Conservation (phyloP, 768 basidiomycete genomes). For the Megacollybia marginata region DNA sequence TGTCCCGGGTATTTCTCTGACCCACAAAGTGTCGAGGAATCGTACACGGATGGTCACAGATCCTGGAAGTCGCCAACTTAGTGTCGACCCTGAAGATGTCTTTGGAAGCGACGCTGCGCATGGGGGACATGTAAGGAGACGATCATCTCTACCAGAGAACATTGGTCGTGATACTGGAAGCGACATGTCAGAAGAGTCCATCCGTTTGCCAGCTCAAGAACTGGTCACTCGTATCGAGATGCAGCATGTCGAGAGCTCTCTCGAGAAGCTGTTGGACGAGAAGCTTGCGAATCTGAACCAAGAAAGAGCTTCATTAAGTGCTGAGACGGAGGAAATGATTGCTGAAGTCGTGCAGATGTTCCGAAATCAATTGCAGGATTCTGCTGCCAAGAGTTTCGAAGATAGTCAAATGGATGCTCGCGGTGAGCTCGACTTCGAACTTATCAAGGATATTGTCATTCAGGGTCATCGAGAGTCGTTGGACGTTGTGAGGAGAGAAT, state of each 20-base stretch:
- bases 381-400: slow-evolving; percentile 47
- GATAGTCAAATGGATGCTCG: slow-evolving; percentile 64
- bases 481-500: slow-evolving; percentile 48
- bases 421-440: slow-evolving; percentile 72
- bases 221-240: slow-evolving; percentile 50
- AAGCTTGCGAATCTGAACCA: slow-evolving; percentile 43
- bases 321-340: slow-evolving; percentile 55
- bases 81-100: slow-evolving; percentile 29
- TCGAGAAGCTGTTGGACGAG: slow-evolving; percentile 62
- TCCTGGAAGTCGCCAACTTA: slow-evolving; percentile 28
- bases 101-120: slow-evolving; percentile 19
- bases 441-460: slow-evolving; percentile 63
- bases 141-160: not conserved
- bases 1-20: slow-evolving; percentile 58
- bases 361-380: slow-evolving; percentile 59
- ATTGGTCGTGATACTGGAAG: too few relatives aligned
- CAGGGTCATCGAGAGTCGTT: slow-evolving; percentile 60
- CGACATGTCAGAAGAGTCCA: slow-evolving; percentile 14
- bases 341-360: slow-evolving; percentile 61
- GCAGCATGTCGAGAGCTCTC: slow-evolving; percentile 51
- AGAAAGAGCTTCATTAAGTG: slow-evolving; percentile 20
- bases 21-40: slow-evolving; percentile 43
- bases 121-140: slow-evolving; percentile 29
- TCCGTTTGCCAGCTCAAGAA: slow-evolving; percentile 36
- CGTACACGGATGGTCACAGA: slow-evolving; percentile 48